phyloP scores from a whole-genome alignment of 768 basidiomycete species.

The Guyanaporus albipodus region DNA sequence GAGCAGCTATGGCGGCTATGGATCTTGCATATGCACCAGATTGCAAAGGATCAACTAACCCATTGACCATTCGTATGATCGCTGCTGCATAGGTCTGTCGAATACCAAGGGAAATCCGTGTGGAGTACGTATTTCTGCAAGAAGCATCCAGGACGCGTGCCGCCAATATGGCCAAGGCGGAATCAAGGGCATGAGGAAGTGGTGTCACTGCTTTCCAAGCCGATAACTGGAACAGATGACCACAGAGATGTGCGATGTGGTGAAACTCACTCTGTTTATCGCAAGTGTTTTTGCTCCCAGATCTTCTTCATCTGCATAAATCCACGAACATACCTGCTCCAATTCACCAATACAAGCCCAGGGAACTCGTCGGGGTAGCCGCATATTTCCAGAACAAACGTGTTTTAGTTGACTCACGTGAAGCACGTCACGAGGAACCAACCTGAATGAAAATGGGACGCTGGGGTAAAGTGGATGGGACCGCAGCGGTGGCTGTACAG shows the following conservation, averaged over 20 bases:
- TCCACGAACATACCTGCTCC: conserved; percentile 71
- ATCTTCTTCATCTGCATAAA: conserved; percentile 64
- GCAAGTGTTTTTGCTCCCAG: conserved; percentile 52
- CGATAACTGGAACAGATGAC: conserved; percentile 49
- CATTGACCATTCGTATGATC: conserved; percentile 88
- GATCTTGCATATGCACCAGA: conserved; percentile 85
- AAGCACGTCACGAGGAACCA: no score
- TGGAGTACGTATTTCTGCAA: conserved; percentile 13
- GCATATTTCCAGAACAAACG: conserved; percentile 40
- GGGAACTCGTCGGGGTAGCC: conserved; percentile 75
- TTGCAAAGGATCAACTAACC: conserved; percentile 92
- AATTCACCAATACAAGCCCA: conserved; percentile 70
- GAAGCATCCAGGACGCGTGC: conserved; percentile 54
- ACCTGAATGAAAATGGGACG: no score
- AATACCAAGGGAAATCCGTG: conserved; percentile 43
- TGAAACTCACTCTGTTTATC: conserved; percentile 55
- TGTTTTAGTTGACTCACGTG: no score
- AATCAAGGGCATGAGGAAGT: conserved; percentile 81
- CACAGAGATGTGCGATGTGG: conserved; percentile 1
- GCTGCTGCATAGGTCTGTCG: conserved; percentile 80
- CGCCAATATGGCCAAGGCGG: conserved; percentile 58
- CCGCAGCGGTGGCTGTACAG: background rate
- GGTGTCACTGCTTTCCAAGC: conserved; percentile 74
- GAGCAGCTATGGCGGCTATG: conserved; percentile 82
- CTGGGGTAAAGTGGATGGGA: no score